phyloP scores from a whole-genome alignment of 371 early-diverging fungal species.

The Apophysomyces trapeziformis region DNA sequence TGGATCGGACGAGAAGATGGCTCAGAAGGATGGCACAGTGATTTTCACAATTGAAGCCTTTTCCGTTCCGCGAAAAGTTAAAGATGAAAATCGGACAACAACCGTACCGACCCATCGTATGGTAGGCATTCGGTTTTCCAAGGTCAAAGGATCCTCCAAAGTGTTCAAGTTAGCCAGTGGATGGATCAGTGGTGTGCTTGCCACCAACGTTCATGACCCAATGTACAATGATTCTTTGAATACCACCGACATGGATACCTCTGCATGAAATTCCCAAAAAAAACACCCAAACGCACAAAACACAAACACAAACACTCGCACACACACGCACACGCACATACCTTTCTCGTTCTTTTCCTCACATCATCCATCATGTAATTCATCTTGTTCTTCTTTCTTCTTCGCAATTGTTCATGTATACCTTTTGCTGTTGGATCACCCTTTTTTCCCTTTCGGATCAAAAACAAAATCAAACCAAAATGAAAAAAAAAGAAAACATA shows the following conservation, averaged over 20 bases:
- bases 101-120: conserved; percentile 14
- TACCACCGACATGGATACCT: conserved; percentile 2
- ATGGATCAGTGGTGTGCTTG: conserved; percentile 48
- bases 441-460: not conserved
- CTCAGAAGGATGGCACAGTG: conserved; percentile 32
- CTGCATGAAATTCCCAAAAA: not conserved
- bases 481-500: not conserved
- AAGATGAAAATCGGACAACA: conserved; percentile 5
- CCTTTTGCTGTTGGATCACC: not conserved
- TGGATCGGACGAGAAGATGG: not conserved
- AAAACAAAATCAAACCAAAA: not conserved
- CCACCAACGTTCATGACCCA: conserved; percentile 11
- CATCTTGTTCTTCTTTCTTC: too few relatives aligned
- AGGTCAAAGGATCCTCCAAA: conserved; percentile 45
- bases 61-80: conserved; percentile 25
- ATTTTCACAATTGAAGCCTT: conserved; percentile 45
- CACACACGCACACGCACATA: too few relatives aligned
- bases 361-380: conserved; percentile 8
- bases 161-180: conserved; percentile 53
- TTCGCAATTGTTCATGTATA: conserved; percentile 1
- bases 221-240: conserved; percentile 3
- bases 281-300: too few relatives aligned
- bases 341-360: not conserved
- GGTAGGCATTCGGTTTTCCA: conserved; percentile 38
- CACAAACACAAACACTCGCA: too few relatives aligned